Evolutionary conservation across 1,284 basidiomycete species (phyloP).

Genomic region (Microbotryum silenes-acaulis): DNA sequence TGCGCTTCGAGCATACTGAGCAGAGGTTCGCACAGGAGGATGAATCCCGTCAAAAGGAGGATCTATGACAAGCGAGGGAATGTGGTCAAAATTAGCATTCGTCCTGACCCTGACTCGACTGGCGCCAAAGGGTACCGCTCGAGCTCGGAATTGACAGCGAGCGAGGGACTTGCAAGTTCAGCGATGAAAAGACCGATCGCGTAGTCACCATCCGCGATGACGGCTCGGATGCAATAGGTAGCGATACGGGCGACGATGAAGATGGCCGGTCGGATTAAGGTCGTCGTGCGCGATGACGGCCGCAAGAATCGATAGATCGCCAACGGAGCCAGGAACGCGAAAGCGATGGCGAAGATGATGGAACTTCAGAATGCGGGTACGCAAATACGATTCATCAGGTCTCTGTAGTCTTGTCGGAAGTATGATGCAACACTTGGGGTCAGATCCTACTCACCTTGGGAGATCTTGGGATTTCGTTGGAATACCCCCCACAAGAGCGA

Average conservation of each 20-base stretch:
- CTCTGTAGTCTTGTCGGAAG: no score
- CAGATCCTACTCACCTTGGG: no score
- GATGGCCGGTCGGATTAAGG: constrained; percentile 27
- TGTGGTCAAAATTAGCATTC: neutral
- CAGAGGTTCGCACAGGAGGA: constrained; percentile 17
- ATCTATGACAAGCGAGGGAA: neutral
- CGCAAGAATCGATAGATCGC: constrained; percentile 11
- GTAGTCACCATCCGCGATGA: neutral
- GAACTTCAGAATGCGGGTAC: constrained; percentile 2
- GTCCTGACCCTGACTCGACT: neutral
- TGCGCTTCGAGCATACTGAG: constrained; percentile 14
- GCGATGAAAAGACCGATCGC: constrained; percentile 7
- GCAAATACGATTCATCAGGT: neutral
- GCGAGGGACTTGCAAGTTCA: constrained; percentile 9
- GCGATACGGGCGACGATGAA: constrained; percentile 22
- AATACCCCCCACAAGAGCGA: no score
- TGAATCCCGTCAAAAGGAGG: constrained; percentile 18
- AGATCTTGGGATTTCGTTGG: no score
- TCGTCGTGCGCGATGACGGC: constrained; percentile 7
- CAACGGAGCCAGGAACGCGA: constrained; percentile 20
- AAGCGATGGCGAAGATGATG: constrained; percentile 16
- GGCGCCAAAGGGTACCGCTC: neutral
- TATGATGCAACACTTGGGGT: no score
- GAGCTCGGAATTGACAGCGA: neutral
- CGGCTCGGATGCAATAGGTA: constrained; percentile 29